Evolutionary conservation across 441 rosid genomes (phyloP), one percentile per base, ranked within the genome.

Genomic region (Syzygium syzygioides): DNA sequence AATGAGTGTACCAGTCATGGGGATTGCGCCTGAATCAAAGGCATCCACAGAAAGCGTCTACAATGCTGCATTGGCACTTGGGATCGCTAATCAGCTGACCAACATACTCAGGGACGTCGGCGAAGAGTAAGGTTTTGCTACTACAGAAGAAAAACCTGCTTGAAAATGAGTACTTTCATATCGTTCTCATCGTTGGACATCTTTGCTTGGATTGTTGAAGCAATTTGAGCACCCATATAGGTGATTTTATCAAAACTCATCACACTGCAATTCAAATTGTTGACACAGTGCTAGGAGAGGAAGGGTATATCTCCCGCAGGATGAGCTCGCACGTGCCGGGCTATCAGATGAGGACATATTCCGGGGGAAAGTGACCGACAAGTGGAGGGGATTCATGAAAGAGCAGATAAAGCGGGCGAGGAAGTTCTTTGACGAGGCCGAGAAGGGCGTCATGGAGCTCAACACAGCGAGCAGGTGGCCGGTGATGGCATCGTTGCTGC

Each of bases 31-130:
- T 13, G 96, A 94, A 88, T 96, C 99, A 4, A 90, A 91, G 88
- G 96, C 97, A 17, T 91, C 98, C 28, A 96, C 95, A 2, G 98
- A 96, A 90, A 94, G 95, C 25, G 94, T 95, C 55, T 96, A 96
- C 86, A 95, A 94, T 89, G 96, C 99, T 79, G 98, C 98, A 80
- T 91, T 97, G 90, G 96, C 97, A 14, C 93, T 97, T 9, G 98
- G 98, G 87, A 94, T 96, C 13, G 98, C 98, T 18, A 96, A 96
- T 89, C 99, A 96, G 91, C 98, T 96, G 52, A 97, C 98, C 41
- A 97, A 97, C 93, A 97, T 96, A 89, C 98, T 96, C 80, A 91
- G 99, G 88, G 99, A 97, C 86, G 97, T 96, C 4, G 99, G 98
- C 83, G 98, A 97, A 91, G 98, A 97, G 98, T 96, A 90, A 94